A percentile compares a stretch with the other conserved stretches of the same genome.
phyloP scores from a whole-genome alignment of 306 rosid genomes.

The Spatholobus suberectus region DNA sequence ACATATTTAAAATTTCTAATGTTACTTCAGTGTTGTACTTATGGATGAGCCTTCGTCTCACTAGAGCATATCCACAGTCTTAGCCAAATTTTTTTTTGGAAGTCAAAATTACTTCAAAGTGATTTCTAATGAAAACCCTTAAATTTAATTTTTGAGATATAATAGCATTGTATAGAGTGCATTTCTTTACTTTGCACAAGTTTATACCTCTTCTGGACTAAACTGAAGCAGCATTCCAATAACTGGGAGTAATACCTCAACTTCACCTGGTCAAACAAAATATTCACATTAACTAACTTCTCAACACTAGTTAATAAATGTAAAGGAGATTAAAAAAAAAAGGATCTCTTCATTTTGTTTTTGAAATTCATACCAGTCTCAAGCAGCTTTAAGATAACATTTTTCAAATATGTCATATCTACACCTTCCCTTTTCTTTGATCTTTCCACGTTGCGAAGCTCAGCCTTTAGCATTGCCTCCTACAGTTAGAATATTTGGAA shows the following conservation, averaged over 20 bases:
- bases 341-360: conserved; percentile 21
- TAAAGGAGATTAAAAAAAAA: conserved; percentile 24
- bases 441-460: conserved; percentile 87
- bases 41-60: conserved; percentile 14
- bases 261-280: conserved; percentile 74
- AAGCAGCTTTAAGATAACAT: conserved; percentile 94
- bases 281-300: conserved; percentile 12
- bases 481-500: conserved; percentile 46
- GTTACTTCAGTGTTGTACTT: conserved; percentile 16
- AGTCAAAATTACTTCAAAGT: conserved; percentile 14
- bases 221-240: conserved; percentile 98
- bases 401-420: conserved; percentile 94
- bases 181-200: conserved; percentile 21
- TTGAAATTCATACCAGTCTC: conserved; percentile 72
- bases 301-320: conserved; percentile 20
- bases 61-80: neutral
- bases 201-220: conserved; percentile 93
- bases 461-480: conserved; percentile 86
- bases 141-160: conserved; percentile 6
- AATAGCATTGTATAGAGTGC: conserved; percentile 14
- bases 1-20: neutral
- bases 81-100: conserved; percentile 1
- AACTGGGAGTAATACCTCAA: conserved; percentile 92
- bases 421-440: conserved; percentile 92
- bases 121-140: conserved; percentile 15